These are phyloP conservation scores for Exophiala lecanii-corni DNA, from an alignment of 2,329 filamentous ascomycete species.

Conservation along the genomic window DNA sequence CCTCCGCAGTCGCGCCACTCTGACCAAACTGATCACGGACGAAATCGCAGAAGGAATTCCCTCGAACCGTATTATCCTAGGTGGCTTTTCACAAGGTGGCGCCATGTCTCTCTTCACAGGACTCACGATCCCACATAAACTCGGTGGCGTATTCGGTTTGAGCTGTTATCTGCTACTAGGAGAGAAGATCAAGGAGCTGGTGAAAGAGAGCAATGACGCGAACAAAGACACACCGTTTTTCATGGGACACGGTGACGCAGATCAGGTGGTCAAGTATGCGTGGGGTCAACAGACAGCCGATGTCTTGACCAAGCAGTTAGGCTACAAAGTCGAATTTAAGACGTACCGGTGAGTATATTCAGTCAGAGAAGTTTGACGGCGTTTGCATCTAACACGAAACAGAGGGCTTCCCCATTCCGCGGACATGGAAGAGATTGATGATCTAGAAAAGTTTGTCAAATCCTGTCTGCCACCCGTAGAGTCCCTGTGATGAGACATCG, in stretches of 20 bases:
- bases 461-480: conserved; percentile 29
- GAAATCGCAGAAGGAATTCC: conserved; percentile 80
- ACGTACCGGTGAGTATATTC: conserved; percentile 60
- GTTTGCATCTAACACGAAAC: neutral
- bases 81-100: conserved; percentile 65
- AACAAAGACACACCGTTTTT: conserved; percentile 79
- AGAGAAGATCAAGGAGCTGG: conserved; percentile 56
- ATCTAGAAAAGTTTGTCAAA: conserved; percentile 64
- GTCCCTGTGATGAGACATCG: conserved; percentile 19
- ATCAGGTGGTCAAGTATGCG: conserved; percentile 65
- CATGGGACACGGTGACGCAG: conserved; percentile 79
- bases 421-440: conserved; percentile 71
- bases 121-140: conserved; percentile 65
- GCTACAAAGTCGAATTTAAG: conserved; percentile 70
- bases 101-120: conserved; percentile 81
- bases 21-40: conserved; percentile 72
- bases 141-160: conserved; percentile 84
- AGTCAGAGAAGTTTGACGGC: neutral
- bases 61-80: conserved; percentile 76
- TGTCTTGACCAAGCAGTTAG: conserved; percentile 62
- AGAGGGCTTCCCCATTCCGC: conserved; percentile 73
- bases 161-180: conserved; percentile 75
- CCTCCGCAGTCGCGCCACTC: conserved; percentile 65
- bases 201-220: conserved; percentile 47
- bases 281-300: conserved; percentile 67